Evolutionary conservation across 768 basidiomycete species (phyloP), one percentile per base, ranked within the genome.

Genomic region (Strobilomyces echinocephalus): DNA sequence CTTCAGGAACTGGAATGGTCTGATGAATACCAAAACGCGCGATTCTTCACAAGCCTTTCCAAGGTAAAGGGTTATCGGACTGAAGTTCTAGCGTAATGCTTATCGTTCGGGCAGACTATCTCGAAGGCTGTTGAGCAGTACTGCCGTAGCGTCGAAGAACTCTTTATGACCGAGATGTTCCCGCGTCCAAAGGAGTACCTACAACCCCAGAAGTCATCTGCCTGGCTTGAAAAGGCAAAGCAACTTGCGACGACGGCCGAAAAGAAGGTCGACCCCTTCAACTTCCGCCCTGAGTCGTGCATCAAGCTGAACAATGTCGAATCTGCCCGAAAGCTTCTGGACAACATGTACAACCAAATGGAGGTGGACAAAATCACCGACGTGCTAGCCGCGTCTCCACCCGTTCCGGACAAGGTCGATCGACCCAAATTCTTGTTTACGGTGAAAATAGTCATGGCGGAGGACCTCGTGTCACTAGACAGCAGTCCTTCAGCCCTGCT

Each of bases 221-320:
- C 89, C 0, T 92, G 89, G 88, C 76, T 93, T 15, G 90, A 93
- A 71, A 91, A 84, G 61, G 91, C 91, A 5, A 82, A 84, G 57
- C 83, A 85, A 60, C 82, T 95, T 2, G 77, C 91, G 10, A 76
- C 78, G 5, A 74, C 82, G 46, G 86, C 86, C 42, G 95, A 97
- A 70, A 94, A 91, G 77, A 95, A 89, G 69, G 79, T 95, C 41
- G 92, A 94, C 62, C 90, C 93, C 1, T 99, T 95, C 77, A 91
- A 94, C 63, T 98, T 99, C 75, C 84, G 81, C 46, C 81, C 94
- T 0, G 84, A 95, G 73, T 93, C 92, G 0, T 97, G 95, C 64
- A 91, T 99, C 67, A 97, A 97, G 75, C 79, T 98, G 47, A 99
- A 99, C 76, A 97, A 97, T 69, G 84, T 98, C 58, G 94, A 95